Evolutionary conservation across 2,329 filamentous ascomycete species (phyloP).

Genomic region (Phoma sp.): DNA sequence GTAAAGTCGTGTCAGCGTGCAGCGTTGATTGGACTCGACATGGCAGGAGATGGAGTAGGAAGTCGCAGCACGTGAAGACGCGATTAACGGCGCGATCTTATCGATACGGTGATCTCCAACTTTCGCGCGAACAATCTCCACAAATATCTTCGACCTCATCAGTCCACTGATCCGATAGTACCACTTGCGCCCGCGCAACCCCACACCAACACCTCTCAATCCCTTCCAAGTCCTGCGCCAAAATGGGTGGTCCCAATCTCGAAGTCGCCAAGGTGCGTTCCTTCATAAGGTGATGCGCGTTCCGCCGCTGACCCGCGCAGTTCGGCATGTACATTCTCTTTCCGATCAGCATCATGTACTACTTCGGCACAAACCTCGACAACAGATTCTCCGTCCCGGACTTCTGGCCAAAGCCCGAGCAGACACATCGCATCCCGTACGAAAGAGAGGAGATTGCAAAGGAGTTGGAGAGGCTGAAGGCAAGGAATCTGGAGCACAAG

Average conservation of each 20-base stretch:
- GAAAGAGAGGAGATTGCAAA: constrained; percentile 82
- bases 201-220: constrained; percentile 4
- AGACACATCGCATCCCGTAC: constrained; percentile 78
- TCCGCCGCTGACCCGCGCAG: constrained; percentile 56
- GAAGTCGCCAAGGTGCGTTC: constrained; percentile 86
- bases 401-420: constrained; percentile 89
- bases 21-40: background rate
- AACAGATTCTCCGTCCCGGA: constrained; percentile 80
- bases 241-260: constrained; percentile 84
- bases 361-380: constrained; percentile 98
- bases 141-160: constrained; percentile 23
- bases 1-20: background rate
- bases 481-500: constrained; percentile 55
- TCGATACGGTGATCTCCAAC: constrained; percentile 20
- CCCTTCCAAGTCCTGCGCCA: constrained; percentile 39
- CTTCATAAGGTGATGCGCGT: constrained; percentile 2
- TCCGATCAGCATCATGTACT: constrained; percentile 99
- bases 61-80: constrained; percentile 4
- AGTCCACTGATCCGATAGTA: constrained; percentile 3
- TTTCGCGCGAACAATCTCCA: constrained; percentile 33
- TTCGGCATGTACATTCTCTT: constrained; percentile 99
- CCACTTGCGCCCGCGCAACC: background rate
- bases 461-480: constrained; percentile 77
- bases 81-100: constrained; percentile 7
- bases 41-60: background rate